Conservation (phyloP, 78 protist species). For the Pigoraptor vietnamica region DNA sequence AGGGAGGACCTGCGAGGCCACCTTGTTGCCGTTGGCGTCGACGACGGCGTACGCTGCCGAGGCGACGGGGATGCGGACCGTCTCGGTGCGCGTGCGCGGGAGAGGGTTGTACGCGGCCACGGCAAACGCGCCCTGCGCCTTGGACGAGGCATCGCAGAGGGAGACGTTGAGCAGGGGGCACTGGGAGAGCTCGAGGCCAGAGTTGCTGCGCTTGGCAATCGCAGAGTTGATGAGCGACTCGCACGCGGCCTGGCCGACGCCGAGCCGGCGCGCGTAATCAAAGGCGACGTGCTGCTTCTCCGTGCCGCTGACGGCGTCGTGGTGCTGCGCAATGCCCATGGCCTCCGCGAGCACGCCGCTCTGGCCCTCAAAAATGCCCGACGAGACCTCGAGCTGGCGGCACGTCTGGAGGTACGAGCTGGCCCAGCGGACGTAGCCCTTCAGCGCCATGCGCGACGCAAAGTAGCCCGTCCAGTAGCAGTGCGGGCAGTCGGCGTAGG, state of each 20-base stretch:
- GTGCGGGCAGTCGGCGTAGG: slow-evolving; percentile 68
- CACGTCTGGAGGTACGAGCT: slow-evolving; percentile 27
- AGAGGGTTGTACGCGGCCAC: slow-evolving; percentile 20
- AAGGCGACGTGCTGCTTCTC: slow-evolving; percentile 63
- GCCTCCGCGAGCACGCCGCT: background rate
- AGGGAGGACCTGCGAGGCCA: slow-evolving; percentile 7
- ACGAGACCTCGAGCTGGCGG: slow-evolving; percentile 33
- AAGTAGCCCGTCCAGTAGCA: slow-evolving; percentile 90
- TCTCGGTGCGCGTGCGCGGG: background rate
- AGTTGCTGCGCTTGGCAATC: background rate
- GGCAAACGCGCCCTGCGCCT: background rate
- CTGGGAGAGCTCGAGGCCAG: background rate
- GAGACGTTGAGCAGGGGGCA: slow-evolving; percentile 23
- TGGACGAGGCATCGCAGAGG: slow-evolving; percentile 17
- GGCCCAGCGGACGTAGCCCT: slow-evolving; percentile 52
- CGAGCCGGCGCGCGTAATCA: slow-evolving; percentile 71
- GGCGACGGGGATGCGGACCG: background rate
- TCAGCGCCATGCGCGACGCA: slow-evolving; percentile 66
- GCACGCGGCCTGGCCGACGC: slow-evolving; percentile 33
- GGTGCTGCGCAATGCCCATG: slow-evolving; percentile 70
- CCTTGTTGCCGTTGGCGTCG: background rate
- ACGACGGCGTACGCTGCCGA: background rate
- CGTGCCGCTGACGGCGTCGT: slow-evolving; percentile 87
- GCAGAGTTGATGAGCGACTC: background rate
- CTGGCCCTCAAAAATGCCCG: background rate